Evolutionary conservation across 768 basidiomycete genomes (phyloP).

Genomic region (Pulveroboletus frians): DNA sequence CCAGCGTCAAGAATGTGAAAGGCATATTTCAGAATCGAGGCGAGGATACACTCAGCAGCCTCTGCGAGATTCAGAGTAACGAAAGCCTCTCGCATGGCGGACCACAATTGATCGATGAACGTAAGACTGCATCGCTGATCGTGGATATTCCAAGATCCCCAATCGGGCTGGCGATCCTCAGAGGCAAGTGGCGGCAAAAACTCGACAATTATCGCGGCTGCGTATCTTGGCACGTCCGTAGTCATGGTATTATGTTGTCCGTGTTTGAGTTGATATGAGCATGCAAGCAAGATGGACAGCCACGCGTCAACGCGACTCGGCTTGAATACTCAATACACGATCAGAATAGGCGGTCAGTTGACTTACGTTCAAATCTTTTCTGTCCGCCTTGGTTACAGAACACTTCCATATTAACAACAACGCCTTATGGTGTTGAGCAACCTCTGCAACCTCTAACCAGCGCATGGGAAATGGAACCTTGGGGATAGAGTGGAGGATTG

Average conservation of each 20-base stretch:
- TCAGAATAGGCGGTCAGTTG: neutral
- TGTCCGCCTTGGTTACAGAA: conserved; percentile 19
- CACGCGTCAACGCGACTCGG: conserved; percentile 41
- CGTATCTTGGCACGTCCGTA: conserved; percentile 30
- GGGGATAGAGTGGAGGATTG: conserved; percentile 25
- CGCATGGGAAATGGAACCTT: conserved; percentile 25
- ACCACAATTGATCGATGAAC: conserved; percentile 47
- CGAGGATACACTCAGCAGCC: conserved; percentile 44
- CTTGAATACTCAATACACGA: conserved; percentile 25
- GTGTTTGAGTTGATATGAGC: conserved; percentile 39
- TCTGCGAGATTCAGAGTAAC: conserved; percentile 35
- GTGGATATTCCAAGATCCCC: conserved; percentile 18
- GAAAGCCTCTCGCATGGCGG: conserved; percentile 46
- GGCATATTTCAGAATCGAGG: conserved; percentile 38
- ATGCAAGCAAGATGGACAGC: conserved; percentile 53
- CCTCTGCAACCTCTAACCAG: conserved; percentile 36
- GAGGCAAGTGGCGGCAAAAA: conserved; percentile 29
- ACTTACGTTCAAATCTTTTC: conserved; percentile 25
- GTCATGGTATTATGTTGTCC: conserved; percentile 33
- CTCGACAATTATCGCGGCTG: conserved; percentile 33
- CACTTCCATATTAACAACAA: conserved; percentile 37
- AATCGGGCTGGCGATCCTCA: conserved; percentile 9
- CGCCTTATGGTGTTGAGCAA: conserved; percentile 35
- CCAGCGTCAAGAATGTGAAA: conserved; percentile 38
- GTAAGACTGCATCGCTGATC: conserved; percentile 37